Base-by-base conservation (phyloP, 139 green algal genomes). In the Coccomyxa sp. region DNA sequence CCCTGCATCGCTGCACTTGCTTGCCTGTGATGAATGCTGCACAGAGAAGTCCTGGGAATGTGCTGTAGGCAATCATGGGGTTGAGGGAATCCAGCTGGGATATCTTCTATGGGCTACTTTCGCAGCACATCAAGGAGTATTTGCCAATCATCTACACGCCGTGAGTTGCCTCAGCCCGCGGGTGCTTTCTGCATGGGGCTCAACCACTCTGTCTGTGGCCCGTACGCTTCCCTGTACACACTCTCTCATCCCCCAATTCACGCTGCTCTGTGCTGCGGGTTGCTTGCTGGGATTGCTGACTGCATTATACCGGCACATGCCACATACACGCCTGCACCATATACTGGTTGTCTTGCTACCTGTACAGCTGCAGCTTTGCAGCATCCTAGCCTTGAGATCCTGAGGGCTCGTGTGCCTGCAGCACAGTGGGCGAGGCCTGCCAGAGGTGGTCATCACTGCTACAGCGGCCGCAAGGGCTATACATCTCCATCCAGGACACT, bases 81-180 rank as follows among this genome's bases (percentile, higher is more conserved):
- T 58, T 85, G 35, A 70, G 39, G 34, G 76, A 79, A 36, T 64
- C 74, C 9, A 75, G 78, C 58, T 33, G 73, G 34, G 81, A 77
- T 40, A 64, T 39, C 1, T 88, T 88, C 58, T 82, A 78, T 54
- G 81, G 68, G 22, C 71, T 85, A 71, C 14, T 84, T 70, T 33
- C 55, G 7, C 75, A 85, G 64, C 58, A 79, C 74, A 27, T 82
- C 9, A 79, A 39, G 18, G 71, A 83, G 22, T 39, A 87, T 5
- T 78, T 90, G 33, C 85, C 88, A n/a, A 37, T 87, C 14, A 78
- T 92, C 7, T 95, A 95, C 84, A 95, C 90, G 14, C 90, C 90
- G 16, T 89, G 83, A 10, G 68, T 74, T 39, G 55, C 33, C 10
- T 34, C 33, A 24, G 36, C 37, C 31, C 1, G 4, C 24, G 14